phyloP scores from a whole-genome alignment of 345 rosid genomes.

The Dipteronia sinensis region DNA sequence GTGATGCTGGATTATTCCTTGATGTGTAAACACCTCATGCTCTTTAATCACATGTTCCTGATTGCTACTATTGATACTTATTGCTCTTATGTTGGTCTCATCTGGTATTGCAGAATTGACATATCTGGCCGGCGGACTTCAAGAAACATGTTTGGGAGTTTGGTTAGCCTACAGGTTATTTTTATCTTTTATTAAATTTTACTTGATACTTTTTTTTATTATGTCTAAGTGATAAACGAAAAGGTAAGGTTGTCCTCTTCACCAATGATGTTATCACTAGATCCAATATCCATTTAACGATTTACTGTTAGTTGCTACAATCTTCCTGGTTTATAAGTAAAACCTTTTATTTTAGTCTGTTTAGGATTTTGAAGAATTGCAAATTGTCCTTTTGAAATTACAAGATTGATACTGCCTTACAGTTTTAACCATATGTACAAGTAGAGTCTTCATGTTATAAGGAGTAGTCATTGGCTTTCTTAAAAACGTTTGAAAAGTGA shows the following conservation, averaged over 20 bases:
- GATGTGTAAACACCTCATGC: slow-evolving; percentile 40
- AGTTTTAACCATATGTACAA: not conserved
- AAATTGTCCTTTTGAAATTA: not conserved
- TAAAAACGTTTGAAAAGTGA: not conserved
- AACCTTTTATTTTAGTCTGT: not conserved
- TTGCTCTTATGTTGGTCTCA: not conserved
- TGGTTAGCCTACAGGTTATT: slow-evolving; percentile 52
- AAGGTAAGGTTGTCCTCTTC: not conserved
- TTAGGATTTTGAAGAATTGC: not conserved
- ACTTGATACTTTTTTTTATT: not conserved
- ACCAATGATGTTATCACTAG: not conserved
- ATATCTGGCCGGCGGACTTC: slow-evolving; percentile 48
- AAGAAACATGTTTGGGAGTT: slow-evolving; percentile 40
- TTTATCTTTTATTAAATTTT: not conserved
- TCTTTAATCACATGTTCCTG: not conserved
- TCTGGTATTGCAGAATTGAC: slow-evolving; percentile 39
- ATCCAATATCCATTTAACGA: not conserved
- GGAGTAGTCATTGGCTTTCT: not conserved
- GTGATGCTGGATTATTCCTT: slow-evolving; percentile 62
- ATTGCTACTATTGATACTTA: not conserved
- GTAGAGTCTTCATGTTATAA: not conserved
- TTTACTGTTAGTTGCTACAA: not conserved
- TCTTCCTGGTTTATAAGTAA: not conserved
- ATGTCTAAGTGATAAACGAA: not conserved
- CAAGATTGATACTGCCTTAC: not conserved